Base-by-base conservation (phyloP, 75 land plant genomes). In the Pinus tabuliformis region DNA sequence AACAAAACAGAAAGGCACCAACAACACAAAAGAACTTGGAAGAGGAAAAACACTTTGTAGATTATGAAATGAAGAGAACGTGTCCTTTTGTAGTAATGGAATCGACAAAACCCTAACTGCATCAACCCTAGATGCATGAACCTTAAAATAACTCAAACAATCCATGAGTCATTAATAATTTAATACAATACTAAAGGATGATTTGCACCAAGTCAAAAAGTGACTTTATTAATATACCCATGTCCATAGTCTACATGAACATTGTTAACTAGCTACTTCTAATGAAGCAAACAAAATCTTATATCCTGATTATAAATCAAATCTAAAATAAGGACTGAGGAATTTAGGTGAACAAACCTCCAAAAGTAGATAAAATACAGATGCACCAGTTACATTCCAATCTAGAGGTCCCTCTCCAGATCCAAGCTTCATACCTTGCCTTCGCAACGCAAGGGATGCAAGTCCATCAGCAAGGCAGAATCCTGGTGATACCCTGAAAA, bases 391-490 rank as follows among this genome's bases (percentile, higher is more conserved):
- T 36, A 86, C 82, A 81, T 91, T 81, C 93, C 93, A 91, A 65
- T 86, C 93, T 62, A 87, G 57, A 63, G 78, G 73, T 13, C 72
- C 80, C 64, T 82, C 57, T 13, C 79, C 80, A 56, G 84, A 80
- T 75, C 76, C 75, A 24, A 72, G 83, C 80, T 91, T 91, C 86
- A 91, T 75, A n/a, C 85, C 87, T 83, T 91, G 93, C 33, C 89
- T 86, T 24, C 91, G 81, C 68, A 91, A 87, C 68, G 93, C 93
- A 72, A 91, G 83, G 22, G 93, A 91, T 59, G 92, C 93, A 75
- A 91, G 87, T n/a, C 92, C 93, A 82, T 91, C 93, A 45, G 93
- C 92, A 76, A 91, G 85, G 78, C 93, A 91, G 76, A 91, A 91
- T 59, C 93, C 90, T 58, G 93, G 93, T 7, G 92, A 87, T 71